Conservation (phyloP, 2,329 filamentous ascomycete genomes). For the Aspergillus tamarii region DNA sequence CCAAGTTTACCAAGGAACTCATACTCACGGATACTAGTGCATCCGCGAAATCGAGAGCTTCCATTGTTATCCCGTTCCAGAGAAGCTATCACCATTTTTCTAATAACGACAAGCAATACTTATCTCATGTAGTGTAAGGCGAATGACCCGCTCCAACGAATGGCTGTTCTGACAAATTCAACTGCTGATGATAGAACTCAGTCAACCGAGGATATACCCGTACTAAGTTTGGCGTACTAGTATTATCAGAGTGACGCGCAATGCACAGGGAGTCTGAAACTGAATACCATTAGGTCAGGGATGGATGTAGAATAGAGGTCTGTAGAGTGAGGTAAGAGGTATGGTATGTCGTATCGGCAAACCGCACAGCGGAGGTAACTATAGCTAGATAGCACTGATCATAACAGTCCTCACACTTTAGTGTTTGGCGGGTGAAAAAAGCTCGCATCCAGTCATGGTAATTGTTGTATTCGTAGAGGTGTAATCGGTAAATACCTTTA, state of each 20-base stretch:
- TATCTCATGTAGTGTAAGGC: neutral
- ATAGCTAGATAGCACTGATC: neutral
- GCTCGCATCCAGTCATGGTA: neutral
- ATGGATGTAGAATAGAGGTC: neutral
- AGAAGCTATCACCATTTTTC: slow-evolving; percentile 41
- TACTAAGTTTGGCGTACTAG: neutral
- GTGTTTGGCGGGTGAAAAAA: neutral
- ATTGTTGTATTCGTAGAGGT: neutral
- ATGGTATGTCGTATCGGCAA: neutral
- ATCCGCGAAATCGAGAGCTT: slow-evolving; percentile 73
- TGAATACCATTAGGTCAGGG: neutral
- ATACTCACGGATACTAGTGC: slow-evolving; percentile 61
- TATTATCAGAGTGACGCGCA: neutral
- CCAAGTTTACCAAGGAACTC: slow-evolving; percentile 64
- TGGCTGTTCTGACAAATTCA: neutral
- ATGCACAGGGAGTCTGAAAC: neutral
- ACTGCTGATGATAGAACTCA: neutral
- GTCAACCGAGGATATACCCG: neutral
- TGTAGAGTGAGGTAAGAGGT: neutral
- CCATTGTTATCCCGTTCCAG: slow-evolving; percentile 52
- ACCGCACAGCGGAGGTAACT: neutral
- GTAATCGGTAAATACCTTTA: neutral
- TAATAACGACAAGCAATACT: neutral
- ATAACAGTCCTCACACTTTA: neutral
- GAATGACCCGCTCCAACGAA: neutral